A percentile compares a stretch with the other conserved stretches of the same genome.
These are phyloP conservation scores for Trifolium subterraneum DNA, from an alignment of 306 rosid species.

Conservation along the genomic window DNA sequence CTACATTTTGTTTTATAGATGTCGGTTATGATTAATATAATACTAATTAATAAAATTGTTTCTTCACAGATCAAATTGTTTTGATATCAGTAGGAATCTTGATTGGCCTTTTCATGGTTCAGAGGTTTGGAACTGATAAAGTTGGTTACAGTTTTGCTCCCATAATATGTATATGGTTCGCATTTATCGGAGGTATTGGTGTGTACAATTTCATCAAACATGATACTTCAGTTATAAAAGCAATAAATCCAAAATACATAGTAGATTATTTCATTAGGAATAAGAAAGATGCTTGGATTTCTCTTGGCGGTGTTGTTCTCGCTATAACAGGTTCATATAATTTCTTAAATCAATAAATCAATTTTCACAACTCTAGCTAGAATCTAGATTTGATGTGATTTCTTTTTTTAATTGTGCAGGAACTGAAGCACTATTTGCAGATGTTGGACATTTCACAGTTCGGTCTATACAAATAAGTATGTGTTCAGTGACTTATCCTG, in stretches of 20 bases:
- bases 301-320: conserved; percentile 82
- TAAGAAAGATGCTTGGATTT: conserved; percentile 78
- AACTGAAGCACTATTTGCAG: conserved; percentile 86
- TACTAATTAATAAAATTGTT: neutral
- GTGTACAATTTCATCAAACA: conserved; percentile 64
- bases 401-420: conserved; percentile 44
- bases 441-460: conserved; percentile 84
- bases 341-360: no score
- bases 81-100: conserved; percentile 67
- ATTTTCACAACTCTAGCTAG: no score
- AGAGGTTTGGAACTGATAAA: conserved; percentile 85
- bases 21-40: no score
- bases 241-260: conserved; percentile 69
- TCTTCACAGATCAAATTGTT: conserved; percentile 55
- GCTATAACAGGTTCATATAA: conserved; percentile 58
- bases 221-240: conserved; percentile 68
- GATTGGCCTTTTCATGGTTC: conserved; percentile 61
- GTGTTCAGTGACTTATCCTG: conserved; percentile 75
- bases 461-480: conserved; percentile 76
- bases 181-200: conserved; percentile 65
- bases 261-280: conserved; percentile 67
- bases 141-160: conserved; percentile 87
- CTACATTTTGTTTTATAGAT: no score
- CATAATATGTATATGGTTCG: conserved; percentile 72
- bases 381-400: no score